Base-by-base conservation (phyloP, 768 basidiomycete species). In the Leccinum broughii region DNA sequence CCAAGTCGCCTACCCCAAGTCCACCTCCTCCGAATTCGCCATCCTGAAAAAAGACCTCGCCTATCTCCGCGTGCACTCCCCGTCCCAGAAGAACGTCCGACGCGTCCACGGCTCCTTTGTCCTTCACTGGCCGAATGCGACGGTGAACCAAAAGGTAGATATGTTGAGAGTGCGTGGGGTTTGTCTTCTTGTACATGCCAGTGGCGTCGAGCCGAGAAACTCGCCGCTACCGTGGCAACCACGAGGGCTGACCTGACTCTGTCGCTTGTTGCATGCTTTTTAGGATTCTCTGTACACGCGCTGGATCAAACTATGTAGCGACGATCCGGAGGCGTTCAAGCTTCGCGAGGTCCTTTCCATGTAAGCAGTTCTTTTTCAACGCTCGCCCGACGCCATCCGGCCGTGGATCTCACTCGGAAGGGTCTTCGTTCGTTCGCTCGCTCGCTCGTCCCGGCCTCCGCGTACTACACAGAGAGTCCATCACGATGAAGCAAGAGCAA, bases 51-150 rank as follows among this genome's bases (percentile, higher is more conserved):
- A 60, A 46, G 72, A 75, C 58, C 68, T 75, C 30, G 58, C 48
- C n/a, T 62, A 60, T 41, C 73, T 75, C 41, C 70, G 73, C 55
- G 73, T 71, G 2, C 72, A 75, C 51, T 65, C 61, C 0, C 73
- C 72, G 0, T 64, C 71, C 22, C 62, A 70, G 17, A 74, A 53
- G 56, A 73, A 73, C 59, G 64, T 73, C n/a, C 60, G 22, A 1
- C 69, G 64, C 13, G 51, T 59, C 51, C 15, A 55, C 3, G 69
- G 67, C 0, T 60, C 63, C 9, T 69, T 73, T 52, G 39, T 73
- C 37, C 62, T 73, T n/a, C 64, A 51, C 37, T 75, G 72, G 73
- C 68, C 71, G 2, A 51, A 26, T 1, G 61, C 63, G 1, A 53
- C 39, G 10, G 58, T 37, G 26, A 60, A 49, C 37, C 34, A 30